A percentile compares a stretch with the other conserved stretches of the same genome.
These are phyloP conservation scores for Pascua sp. DNA, from an alignment of 1,284 basidiomycete species.

Conservation along the genomic window DNA sequence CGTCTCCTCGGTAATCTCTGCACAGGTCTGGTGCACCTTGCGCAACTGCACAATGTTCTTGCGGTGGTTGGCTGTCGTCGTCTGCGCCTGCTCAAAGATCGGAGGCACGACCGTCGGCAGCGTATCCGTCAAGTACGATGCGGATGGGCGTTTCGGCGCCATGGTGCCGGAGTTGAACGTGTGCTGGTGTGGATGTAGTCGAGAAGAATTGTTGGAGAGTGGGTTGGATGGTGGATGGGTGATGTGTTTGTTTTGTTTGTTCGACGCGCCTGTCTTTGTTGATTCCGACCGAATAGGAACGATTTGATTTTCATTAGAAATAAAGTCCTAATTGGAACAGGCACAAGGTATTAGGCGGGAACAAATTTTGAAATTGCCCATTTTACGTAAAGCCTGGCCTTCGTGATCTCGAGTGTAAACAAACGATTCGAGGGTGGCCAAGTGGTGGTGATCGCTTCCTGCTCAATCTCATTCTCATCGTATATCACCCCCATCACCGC, in stretches of 20 bases:
- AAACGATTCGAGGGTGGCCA: neutral
- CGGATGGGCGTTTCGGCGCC: slow-evolving; percentile 22
- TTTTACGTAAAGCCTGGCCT: neutral
- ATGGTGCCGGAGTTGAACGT: slow-evolving; percentile 8
- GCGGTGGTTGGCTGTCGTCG: slow-evolving; percentile 76
- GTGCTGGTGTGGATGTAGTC: neutral
- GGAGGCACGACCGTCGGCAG: slow-evolving; percentile 53
- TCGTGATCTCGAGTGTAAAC: neutral
- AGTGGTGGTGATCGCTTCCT: too few relatives aligned
- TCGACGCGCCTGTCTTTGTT: slow-evolving; percentile 11
- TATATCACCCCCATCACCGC: neutral
- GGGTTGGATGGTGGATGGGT: neutral
- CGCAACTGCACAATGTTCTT: slow-evolving; percentile 87
- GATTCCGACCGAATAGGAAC: neutral
- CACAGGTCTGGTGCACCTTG: slow-evolving; percentile 72
- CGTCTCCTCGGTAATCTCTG: slow-evolving; percentile 57
- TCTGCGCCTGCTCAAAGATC: slow-evolving; percentile 79
- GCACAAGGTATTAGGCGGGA: too few relatives aligned
- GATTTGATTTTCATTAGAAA: neutral
- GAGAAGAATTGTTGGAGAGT: neutral
- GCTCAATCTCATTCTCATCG: neutral
- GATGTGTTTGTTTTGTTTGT: slow-evolving; percentile 12
- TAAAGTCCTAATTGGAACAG: too few relatives aligned
- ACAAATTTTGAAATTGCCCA: neutral
- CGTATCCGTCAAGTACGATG: slow-evolving; percentile 37